phyloP scores from a whole-genome alignment of 2,329 filamentous ascomycete species.

The Fusarium dlaminii region DNA sequence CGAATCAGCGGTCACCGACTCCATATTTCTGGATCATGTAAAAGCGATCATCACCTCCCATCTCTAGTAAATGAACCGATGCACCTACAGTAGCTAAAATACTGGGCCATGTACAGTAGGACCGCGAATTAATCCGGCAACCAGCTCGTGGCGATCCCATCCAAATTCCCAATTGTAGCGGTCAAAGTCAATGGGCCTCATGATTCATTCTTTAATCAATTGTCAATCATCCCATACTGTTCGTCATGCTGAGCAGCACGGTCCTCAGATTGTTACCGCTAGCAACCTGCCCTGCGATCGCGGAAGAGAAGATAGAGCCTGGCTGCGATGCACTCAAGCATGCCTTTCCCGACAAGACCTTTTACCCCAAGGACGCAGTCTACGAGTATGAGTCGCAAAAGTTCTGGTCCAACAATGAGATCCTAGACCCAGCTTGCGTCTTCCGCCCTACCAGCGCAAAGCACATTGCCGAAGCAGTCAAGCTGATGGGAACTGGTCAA shows the following conservation, averaged over 20 bases:
- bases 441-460: conserved; percentile 12
- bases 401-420: conserved; percentile 29
- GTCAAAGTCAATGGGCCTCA: fast-evolving
- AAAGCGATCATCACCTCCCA: background rate
- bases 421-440: conserved; percentile 14
- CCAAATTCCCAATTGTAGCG: background rate
- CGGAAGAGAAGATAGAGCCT: background rate
- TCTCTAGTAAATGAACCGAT: background rate
- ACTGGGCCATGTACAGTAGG: background rate
- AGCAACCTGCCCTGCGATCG: fast-evolving
- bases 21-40: background rate
- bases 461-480: background rate
- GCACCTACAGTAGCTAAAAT: background rate
- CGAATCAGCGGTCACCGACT: background rate
- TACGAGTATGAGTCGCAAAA: conserved; percentile 18
- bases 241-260: background rate
- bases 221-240: fast-evolving
- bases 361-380: background rate
- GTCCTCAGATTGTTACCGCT: background rate
- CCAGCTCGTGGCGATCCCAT: background rate
- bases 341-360: background rate
- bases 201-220: fast-evolving
- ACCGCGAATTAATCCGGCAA: background rate
- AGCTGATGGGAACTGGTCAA: background rate
- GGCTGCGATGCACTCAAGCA: conserved; percentile 15